A percentile compares a stretch with the other conserved stretches of the same genome.
phyloP scores from a whole-genome alignment of 2,329 filamentous ascomycete genomes.

The Cercospora zeina region DNA sequence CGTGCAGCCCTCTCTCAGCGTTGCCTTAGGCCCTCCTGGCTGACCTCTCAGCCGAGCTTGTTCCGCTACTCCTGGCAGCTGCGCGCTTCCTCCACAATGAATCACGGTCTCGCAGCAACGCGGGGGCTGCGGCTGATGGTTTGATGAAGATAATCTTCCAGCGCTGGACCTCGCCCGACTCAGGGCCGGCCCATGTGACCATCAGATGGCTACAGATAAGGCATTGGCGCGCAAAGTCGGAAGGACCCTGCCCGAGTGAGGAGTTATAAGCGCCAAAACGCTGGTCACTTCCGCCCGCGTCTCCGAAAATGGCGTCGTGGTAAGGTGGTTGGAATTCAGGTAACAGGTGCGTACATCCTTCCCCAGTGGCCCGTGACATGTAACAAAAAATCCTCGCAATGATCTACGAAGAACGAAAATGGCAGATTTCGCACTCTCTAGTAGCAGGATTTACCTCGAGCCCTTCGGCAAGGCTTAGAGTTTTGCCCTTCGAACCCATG shows the following conservation, averaged over 20 bases:
- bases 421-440: constrained; percentile 8
- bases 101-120: not conserved
- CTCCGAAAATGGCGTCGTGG: constrained; percentile 11
- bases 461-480: constrained; percentile 8
- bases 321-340: not conserved
- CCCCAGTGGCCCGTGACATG: constrained; percentile 4
- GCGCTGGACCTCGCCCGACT: not conserved
- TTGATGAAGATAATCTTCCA: not conserved
- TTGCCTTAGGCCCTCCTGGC: not conserved
- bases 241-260: not conserved
- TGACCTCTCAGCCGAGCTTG: not conserved
- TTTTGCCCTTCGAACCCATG: constrained; percentile 8
- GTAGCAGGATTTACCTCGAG: constrained; percentile 13
- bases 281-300: constrained; percentile 1
- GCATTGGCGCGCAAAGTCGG: not conserved
- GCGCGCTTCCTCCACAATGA: not conserved
- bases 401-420: constrained; percentile 4
- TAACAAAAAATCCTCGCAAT: constrained; percentile 12
- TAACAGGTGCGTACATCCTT: not conserved
- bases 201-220: not conserved
- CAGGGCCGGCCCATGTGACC: not conserved
- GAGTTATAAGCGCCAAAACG: not conserved
- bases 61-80: not conserved
- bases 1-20: not conserved
- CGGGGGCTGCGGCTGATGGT: not conserved